These are phyloP conservation scores for Umbelopsis isabellina DNA, from an alignment of 192 early-diverging fungal genomes.

Conservation along the genomic window DNA sequence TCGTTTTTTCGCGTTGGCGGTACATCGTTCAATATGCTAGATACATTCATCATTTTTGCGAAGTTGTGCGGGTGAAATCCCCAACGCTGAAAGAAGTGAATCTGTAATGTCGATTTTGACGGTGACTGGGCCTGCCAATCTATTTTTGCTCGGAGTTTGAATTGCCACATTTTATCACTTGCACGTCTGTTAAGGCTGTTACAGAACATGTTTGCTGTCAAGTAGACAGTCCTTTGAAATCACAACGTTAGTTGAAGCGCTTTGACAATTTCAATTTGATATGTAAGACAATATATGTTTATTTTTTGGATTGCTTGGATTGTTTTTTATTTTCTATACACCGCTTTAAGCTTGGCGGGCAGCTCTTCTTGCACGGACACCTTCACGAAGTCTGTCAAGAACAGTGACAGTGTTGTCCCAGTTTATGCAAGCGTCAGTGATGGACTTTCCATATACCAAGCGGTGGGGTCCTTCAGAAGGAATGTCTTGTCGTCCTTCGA, in stretches of 20 bases:
- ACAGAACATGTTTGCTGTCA: too few relatives aligned
- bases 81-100: too few relatives aligned
- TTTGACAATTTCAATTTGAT: too few relatives aligned
- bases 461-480: slow-evolving; percentile 71
- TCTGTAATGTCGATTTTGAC: too few relatives aligned
- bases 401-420: slow-evolving; percentile 88
- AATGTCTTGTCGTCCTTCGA: slow-evolving; percentile 82
- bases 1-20: not conserved
- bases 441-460: slow-evolving; percentile 84
- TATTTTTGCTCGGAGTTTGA: too few relatives aligned
- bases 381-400: slow-evolving; percentile 73
- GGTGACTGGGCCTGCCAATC: too few relatives aligned
- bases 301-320: not conserved
- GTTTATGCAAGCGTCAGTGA: slow-evolving; percentile 93
- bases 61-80: too few relatives aligned
- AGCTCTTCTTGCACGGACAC: slow-evolving; percentile 67
- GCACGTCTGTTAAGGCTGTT: too few relatives aligned
- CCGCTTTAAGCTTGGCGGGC: slow-evolving; percentile 18
- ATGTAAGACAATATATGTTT: too few relatives aligned
- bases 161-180: too few relatives aligned
- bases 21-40: slow-evolving; percentile 14
- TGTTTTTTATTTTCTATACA: not conserved
- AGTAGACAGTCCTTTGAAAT: too few relatives aligned
- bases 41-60: slow-evolving; percentile 10
- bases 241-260: too few relatives aligned